Evolutionary conservation across 208 protist species (phyloP), one percentile per base, ranked within the genome.

Genomic region (Trypanosoma lewisi): DNA sequence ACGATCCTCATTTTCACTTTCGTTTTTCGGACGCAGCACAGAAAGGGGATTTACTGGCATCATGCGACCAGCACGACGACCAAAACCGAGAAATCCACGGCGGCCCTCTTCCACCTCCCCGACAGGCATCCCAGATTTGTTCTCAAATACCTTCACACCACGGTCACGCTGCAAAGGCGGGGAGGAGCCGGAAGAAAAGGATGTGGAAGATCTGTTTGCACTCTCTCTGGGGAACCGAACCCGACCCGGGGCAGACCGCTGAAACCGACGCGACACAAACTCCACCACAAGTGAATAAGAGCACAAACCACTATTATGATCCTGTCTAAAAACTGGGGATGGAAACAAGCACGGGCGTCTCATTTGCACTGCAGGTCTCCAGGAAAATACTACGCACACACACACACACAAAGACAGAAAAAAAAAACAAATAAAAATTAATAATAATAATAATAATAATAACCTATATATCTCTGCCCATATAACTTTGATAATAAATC

Each of bases 81-180:
- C 67, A 55, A 73, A 50, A 4, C 67, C 67, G 14, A 73, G 60
- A 59, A 73, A 73, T n/a, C 67, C 67, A 33, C 67, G 67, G 19
- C 60, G 67, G 3, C 57, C 57, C 23, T 73, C 67, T 23, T 53
- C 58, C 39, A 62, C 60, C n/a, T 63, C 60, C 19, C 67, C 58
- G 30, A 66, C 49, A 19, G 67, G 53, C 50, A 62, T 57, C 21
- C 67, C 60, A 37, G 58, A 59, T 0, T 45, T 37, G 28, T 66
- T 61, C 49, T 52, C 45, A 58, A 60, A 64, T 37, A 58, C 27
- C 7, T 25, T 23, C 11, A 16, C 44, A 47, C 11, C 23, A 17
- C 1, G 2, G 0, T 27, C 36, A 47, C 49, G 31, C 36, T 5
- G 54, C 25, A 27, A 65, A 14, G 17, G 5, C 5, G 55, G 21